Evolutionary conservation across 352 stramenopile genomes (phyloP).

Genomic region (Peronospora destructor): DNA sequence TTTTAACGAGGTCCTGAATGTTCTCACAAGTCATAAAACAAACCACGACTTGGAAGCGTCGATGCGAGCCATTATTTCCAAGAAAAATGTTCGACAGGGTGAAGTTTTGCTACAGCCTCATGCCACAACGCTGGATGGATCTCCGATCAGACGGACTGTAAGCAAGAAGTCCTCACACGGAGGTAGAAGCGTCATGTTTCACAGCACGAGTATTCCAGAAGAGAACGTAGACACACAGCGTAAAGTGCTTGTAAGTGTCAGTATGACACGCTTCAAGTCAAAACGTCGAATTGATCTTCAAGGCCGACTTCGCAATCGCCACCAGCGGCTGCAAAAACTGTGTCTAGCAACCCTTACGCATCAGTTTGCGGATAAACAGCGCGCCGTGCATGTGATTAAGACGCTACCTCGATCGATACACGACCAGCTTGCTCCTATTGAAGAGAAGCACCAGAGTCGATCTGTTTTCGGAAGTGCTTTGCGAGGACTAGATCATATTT

Average conservation of each 20-base stretch:
- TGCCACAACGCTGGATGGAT: conserved; percentile 22
- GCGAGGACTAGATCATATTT: conserved; percentile 43
- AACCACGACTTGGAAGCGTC: conserved; percentile 40
- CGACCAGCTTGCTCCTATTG: conserved; percentile 41
- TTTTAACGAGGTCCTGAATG: conserved; percentile 60
- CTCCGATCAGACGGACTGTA: conserved; percentile 7
- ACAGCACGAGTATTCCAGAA: conserved; percentile 17
- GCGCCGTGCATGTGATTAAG: conserved; percentile 52
- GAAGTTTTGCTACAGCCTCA: conserved; percentile 29
- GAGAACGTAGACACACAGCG: conserved; percentile 10
- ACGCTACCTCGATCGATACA: conserved; percentile 52
- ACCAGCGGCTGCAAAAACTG: conserved; percentile 49
- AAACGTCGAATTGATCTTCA: conserved; percentile 28
- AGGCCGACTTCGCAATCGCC: conserved; percentile 28
- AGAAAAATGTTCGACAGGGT: conserved; percentile 29
- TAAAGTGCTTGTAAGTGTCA: conserved; percentile 36
- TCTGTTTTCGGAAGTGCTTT: conserved; percentile 36
- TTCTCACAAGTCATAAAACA: conserved; percentile 41
- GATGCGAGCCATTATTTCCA: conserved; percentile 37
- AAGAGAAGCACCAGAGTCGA: conserved; percentile 35
- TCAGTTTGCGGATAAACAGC: conserved; percentile 36
- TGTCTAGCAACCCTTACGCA: conserved; percentile 44
- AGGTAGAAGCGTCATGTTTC: conserved; percentile 15
- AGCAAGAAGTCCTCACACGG: conserved; percentile 11
- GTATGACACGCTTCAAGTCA: conserved; percentile 34